These are phyloP conservation scores for Fusarium solani-melongenae DNA, from an alignment of 2,329 filamentous ascomycete genomes.

Conservation along the genomic window DNA sequence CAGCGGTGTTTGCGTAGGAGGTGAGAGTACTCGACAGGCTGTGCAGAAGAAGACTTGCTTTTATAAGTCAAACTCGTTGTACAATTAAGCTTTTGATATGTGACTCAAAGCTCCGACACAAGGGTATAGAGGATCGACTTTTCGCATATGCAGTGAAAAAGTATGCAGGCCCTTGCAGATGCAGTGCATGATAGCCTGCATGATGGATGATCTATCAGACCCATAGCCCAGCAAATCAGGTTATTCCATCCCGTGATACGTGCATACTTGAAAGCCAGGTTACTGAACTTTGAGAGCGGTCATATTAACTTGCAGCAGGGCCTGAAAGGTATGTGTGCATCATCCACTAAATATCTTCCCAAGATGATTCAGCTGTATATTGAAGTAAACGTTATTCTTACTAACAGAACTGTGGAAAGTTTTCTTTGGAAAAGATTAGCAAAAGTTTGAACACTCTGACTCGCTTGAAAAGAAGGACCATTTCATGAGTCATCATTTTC, in stretches of 20 bases:
- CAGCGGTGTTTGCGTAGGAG: not conserved
- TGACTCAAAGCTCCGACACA: not conserved
- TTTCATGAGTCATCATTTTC: not conserved
- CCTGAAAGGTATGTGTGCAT: not conserved
- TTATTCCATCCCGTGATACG: not conserved
- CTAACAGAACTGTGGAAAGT: accelerated
- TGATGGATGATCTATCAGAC: not conserved
- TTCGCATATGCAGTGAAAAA: not conserved
- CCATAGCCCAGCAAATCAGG: not conserved
- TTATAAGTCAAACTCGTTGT: not conserved
- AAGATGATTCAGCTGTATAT: not conserved
- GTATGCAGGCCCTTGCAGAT: not conserved
- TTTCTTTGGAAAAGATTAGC: not conserved
- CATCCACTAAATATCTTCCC: too few species aligned
- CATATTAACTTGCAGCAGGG: not conserved
- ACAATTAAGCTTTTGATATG: not conserved
- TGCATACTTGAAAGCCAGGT: not conserved
- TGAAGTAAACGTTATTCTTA: not conserved
- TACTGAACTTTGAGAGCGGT: not conserved
- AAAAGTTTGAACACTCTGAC: not conserved
- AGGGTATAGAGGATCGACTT: not conserved
- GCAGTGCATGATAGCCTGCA: not conserved
- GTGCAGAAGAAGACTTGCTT: not conserved
- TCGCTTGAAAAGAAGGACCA: not conserved
- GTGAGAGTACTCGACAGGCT: not conserved